Base-by-base conservation (phyloP, 257 asterid genomes). In the Hygrophila difformis region DNA sequence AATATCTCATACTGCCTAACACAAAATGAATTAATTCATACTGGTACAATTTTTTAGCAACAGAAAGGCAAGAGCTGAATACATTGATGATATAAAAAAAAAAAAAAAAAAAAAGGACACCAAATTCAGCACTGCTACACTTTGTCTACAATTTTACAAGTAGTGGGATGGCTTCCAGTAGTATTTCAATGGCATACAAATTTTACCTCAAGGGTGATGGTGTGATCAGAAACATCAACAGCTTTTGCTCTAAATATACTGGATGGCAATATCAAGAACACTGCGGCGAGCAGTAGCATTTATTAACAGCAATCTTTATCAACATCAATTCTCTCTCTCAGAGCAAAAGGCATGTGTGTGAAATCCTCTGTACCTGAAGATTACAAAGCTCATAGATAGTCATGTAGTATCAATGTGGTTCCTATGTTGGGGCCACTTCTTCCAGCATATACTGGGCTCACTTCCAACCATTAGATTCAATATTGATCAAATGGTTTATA, bases 221-320 rank as follows among this genome's bases (percentile, higher is more conserved):
- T 88, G 71, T 88, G 97, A 67, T 81, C 95, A 58, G 97, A 88
- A 55, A 88, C 95, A 65, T 88, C 97, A 67, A 87, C 89, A 59
- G 97, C 93, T 69, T 79, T 88, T 50, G 97, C 97, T 69, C 97
- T 77, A 65, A 88, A 88, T 65, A 88, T 88, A 72, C 97, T n/a
- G n/a, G n/a, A n/a, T 88, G 24, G 97, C 97, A 60, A 88, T 88
- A 56, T 84, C 97, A 23, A 88, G 97, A 63, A 88, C 95, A 62
- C 75, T 76, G 46, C 97, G 81, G 2, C 97, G 77, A 18, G 95
- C 97, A 51, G 94, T 45, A 47, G 97, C 77, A n/a, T n/a, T n/a
- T n/a, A 73, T 88, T 84, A 57, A 69, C 97, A 20, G 97, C 93
- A 29, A 88, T 68, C 62, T 88, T 88, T 55, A 88, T 84, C 54